These are phyloP conservation scores for Aspergillus sp. DNA, from an alignment of 2,329 filamentous ascomycete genomes.

Conservation along the genomic window DNA sequence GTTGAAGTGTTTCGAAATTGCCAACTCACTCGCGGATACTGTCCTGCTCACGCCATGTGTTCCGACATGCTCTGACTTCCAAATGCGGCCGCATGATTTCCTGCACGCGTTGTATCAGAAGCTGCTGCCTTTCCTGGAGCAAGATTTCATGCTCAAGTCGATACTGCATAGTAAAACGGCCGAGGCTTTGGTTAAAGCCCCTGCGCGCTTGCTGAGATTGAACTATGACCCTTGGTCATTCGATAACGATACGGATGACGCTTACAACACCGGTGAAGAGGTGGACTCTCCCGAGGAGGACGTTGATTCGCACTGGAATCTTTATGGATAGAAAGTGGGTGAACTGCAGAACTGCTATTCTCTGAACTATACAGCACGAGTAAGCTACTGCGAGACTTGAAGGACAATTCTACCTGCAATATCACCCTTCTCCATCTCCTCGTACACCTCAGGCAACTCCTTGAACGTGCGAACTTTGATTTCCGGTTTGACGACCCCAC, in stretches of 20 bases:
- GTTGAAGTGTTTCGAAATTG: conserved; percentile 35
- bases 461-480: conserved; percentile 45
- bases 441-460: conserved; percentile 46
- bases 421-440: conserved; percentile 49
- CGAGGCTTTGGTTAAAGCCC: conserved; percentile 28
- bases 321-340: not conserved
- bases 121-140: conserved; percentile 30
- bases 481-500: conserved; percentile 45
- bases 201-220: conserved; percentile 20
- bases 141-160: conserved; percentile 27
- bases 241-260: not conserved
- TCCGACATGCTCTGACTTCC: conserved; percentile 10
- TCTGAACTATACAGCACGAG: not conserved
- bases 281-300: conserved; percentile 6
- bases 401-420: conserved; percentile 48
- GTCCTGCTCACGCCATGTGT: conserved; percentile 22
- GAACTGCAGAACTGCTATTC: not conserved
- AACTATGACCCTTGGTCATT: not conserved
- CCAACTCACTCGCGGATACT: conserved; percentile 34
- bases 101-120: conserved; percentile 35
- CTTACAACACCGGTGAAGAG: not conserved
- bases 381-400: conserved; percentile 34
- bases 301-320: not conserved
- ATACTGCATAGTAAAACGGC: conserved; percentile 33
- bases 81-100: conserved; percentile 31